These are phyloP conservation scores for Monoraphidium neglectum DNA, from an alignment of 139 green algal genomes.

Conservation along the genomic window DNA sequence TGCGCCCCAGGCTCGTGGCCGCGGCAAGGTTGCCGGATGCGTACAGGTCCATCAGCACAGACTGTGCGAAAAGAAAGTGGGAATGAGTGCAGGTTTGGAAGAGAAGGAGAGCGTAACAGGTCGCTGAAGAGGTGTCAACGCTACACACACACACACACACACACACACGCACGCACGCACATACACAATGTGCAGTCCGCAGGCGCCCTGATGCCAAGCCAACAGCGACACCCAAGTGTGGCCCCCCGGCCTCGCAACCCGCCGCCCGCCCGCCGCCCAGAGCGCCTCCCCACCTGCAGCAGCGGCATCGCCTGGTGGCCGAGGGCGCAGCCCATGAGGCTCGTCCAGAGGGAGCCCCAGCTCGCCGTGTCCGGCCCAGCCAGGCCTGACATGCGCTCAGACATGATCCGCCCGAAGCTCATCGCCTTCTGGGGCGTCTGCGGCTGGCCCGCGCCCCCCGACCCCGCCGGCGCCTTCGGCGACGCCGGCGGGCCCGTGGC, in stretches of 20 bases:
- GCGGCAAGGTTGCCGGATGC: not conserved
- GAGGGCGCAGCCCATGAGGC: slow-evolving; percentile 2
- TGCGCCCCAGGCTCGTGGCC: slow-evolving; percentile 11
- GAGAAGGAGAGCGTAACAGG: not conserved
- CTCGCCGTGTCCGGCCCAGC: slow-evolving; percentile 22
- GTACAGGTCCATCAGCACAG: slow-evolving; percentile 24
- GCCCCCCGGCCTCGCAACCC: not conserved
- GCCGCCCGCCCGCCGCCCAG: not conserved
- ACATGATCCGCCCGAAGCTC: too few relatives aligned
- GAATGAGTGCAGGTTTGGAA: not conserved
- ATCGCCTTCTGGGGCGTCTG: too few relatives aligned
- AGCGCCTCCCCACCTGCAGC: slow-evolving; percentile 9
- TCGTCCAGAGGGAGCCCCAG: slow-evolving; percentile 28
- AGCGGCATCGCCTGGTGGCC: slow-evolving; percentile 17
- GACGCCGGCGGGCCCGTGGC: too few relatives aligned
- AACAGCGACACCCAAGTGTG: not conserved
- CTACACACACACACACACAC: not conserved
- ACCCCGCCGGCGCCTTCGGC: too few relatives aligned
- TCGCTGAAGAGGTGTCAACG: too few relatives aligned
- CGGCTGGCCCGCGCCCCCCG: too few relatives aligned
- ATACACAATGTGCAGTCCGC: not conserved
- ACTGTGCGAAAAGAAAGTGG: not conserved
- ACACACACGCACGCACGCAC: not conserved
- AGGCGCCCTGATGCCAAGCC: not conserved
- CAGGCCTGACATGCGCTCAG: not conserved